A percentile compares a stretch with the other conserved stretches of the same genome.
Conservation (phyloP, 176 grass and related monocot species). For the Chrysopogon serrulatus region DNA sequence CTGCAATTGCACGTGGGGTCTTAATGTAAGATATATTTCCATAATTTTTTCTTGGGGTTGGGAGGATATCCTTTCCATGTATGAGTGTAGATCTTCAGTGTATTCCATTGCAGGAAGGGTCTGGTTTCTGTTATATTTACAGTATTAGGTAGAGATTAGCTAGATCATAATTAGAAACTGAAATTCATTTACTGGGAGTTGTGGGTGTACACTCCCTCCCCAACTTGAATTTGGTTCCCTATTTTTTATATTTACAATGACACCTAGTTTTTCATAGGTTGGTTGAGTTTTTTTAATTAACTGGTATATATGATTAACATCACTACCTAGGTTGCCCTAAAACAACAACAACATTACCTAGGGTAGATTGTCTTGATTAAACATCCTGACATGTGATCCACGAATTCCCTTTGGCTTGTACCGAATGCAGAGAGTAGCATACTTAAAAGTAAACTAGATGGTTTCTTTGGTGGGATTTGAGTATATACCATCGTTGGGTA, state of each 20-base stretch:
- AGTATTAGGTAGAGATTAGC: background rate
- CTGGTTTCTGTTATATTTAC: conserved; percentile 14
- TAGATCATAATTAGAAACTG: background rate
- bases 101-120: conserved; percentile 8
- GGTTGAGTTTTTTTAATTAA: background rate
- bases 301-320: background rate
- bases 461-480: conserved; percentile 2
- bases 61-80: conserved; percentile 1
- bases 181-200: background rate
- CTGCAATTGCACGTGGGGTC: conserved; percentile 84
- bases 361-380: background rate
- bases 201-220: background rate
- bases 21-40: conserved; percentile 63
- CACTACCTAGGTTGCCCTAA: background rate
- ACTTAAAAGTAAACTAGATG: background rate
- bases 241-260: background rate
- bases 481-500: conserved; percentile 1
- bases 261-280: background rate
- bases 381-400: background rate
- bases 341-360: background rate
- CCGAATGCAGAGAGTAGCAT: background rate
- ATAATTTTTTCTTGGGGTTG: background rate
- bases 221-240: background rate
- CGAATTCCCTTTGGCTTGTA: background rate
- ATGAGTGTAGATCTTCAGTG: background rate